Conservation (phyloP, 345 rosid genomes). For the Citrus glauca region DNA sequence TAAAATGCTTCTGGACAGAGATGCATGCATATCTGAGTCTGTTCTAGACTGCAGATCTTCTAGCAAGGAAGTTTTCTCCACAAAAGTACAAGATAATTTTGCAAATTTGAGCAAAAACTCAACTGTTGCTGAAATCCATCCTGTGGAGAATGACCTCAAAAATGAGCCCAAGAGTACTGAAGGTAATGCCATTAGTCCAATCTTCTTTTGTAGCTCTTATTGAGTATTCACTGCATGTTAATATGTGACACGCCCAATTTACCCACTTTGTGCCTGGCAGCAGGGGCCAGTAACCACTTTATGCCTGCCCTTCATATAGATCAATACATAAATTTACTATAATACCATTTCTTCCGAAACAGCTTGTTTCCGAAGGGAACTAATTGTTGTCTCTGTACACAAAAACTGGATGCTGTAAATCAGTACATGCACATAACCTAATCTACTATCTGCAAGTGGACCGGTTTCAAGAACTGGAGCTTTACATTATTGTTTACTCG, state of each 20-base stretch:
- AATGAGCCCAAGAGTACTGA: conserved; percentile 23
- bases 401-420: conserved; percentile 5
- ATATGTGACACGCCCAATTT: background rate
- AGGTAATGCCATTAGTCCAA: conserved; percentile 30
- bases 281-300: background rate
- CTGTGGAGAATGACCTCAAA: conserved; percentile 18
- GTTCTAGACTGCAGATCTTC: conserved; percentile 21
- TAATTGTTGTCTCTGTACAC: background rate
- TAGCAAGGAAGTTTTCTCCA: conserved; percentile 14
- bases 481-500: background rate
- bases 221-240: background rate
- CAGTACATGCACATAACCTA: background rate
- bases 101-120: conserved; percentile 20
- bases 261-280: background rate
- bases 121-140: conserved; percentile 11
- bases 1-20: conserved; percentile 23
- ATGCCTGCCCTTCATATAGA: background rate
- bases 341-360: background rate
- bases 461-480: conserved; percentile 1
- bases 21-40: conserved; percentile 24
- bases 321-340: background rate
- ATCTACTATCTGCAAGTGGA: background rate
- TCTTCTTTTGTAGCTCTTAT: background rate
- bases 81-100: conserved; percentile 18
- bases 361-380: background rate